Percentiles rank a stretch among this genome's conserved stretches.
Conservation (phyloP, 1,139 yeast species). For the Taiozyma sp. region DNA sequence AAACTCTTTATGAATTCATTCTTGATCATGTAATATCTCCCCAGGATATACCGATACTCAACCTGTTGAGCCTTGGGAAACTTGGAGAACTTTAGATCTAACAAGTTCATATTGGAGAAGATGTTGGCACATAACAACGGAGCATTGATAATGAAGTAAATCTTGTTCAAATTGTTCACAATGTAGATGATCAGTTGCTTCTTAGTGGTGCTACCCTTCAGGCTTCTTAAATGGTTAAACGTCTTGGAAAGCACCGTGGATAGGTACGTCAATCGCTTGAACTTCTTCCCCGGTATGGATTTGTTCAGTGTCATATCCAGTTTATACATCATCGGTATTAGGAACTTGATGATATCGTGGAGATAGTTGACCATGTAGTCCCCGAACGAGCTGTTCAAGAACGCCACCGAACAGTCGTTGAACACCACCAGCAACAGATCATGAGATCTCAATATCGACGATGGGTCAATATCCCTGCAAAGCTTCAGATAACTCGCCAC, state of each 20-base stretch:
- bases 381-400: conserved; percentile 48
- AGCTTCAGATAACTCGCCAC: conserved; percentile 46
- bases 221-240: conserved; percentile 21
- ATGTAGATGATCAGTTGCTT: conserved; percentile 50
- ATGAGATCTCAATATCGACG: conserved; percentile 51
- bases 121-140: conserved; percentile 73
- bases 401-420: conserved; percentile 54
- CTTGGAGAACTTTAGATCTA: conserved; percentile 40
- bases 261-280: conserved; percentile 25
- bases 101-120: conserved; percentile 64
- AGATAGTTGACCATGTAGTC: conserved; percentile 43
- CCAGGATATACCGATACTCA: conserved; percentile 65
- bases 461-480: conserved; percentile 55
- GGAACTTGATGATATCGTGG: conserved; percentile 34
- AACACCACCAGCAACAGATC: conserved; percentile 52
- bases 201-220: conserved; percentile 29
- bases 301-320: conserved; percentile 45
- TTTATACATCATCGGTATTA: conserved; percentile 46
- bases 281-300: conserved; percentile 28
- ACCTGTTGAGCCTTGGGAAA: conserved; percentile 52
- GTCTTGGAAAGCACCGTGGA: conserved; percentile 22
- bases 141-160: conserved; percentile 58
- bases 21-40: conserved; percentile 59
- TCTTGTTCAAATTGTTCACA: conserved; percentile 54
- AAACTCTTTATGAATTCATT: conserved; percentile 53